Base-by-base conservation (phyloP, 192 early-diverging fungal genomes). In the Pilaira anomala region DNA sequence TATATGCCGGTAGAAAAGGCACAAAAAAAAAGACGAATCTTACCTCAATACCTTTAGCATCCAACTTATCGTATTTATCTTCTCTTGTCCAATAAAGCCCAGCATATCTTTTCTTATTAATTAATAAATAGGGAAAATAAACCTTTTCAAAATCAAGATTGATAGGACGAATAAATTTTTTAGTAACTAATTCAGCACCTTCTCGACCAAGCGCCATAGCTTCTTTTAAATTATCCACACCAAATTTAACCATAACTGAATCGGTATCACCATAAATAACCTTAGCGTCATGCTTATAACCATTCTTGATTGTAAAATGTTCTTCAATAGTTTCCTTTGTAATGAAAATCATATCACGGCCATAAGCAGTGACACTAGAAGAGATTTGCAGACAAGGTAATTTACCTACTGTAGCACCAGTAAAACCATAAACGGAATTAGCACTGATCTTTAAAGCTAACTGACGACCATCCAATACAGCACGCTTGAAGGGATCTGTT, bases 61-160 rank as follows among this genome's bases (percentile, higher is more conserved):
- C 96, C 73, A 98, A 76, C 73, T 97, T 97, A 73, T 99, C 95
- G 65, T 91, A 94, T 57, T 91, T 94, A 6, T 92, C 86, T 5
- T 93, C 82, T n/a, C 78, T 83, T 12, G 95, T 97, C 97, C 97
- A 98, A 75, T 97, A 99, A 16, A 99, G 71, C 16, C 95, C 97
- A 30, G 95, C 95, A 74, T 98, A 99, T 36, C 94, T 85, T 80
- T 99, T 99, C 77, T 99, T 99, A 84, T 90, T 98, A 66, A 99
- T 98, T 30, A 99, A 76, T 57, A 99, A 72, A 70, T 98, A 99
- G 19, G 95, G 95, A 63, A 88, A 98, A 56, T 99, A 98, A n/a
- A 97, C 94, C 69, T 99, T 98, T 71, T 98, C 95, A 65, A 98
- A 98, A 71, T 98, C 96, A n/a, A 98, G 79, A 68, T 97, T 97